Percentiles rank a stretch among this genome's conserved stretches.
Conservation (phyloP, 495 filamentous ascomycete genomes). For the Diplogelasinospora grovesii region DNA sequence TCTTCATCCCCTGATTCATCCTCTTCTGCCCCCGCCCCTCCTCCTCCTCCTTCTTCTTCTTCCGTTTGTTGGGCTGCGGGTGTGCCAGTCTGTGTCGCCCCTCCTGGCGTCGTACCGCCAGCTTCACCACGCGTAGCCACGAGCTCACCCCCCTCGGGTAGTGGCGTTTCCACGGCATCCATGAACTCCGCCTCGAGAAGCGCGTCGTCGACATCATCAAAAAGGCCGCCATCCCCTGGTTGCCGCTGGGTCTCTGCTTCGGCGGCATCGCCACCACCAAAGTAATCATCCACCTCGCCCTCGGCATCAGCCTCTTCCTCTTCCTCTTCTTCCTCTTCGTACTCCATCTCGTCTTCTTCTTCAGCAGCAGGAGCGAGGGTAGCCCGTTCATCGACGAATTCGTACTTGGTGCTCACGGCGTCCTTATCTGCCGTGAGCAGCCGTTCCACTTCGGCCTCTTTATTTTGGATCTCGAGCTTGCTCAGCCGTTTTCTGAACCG, state of each 20-base stretch:
- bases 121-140: conserved; percentile 25
- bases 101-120: conserved; percentile 35
- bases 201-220: conserved; percentile 23
- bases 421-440: conserved; percentile 64
- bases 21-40: conserved; percentile 43
- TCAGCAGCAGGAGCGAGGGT: conserved; percentile 43
- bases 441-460: conserved; percentile 74
- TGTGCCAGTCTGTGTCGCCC: conserved; percentile 24
- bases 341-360: conserved; percentile 47
- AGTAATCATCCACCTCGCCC: conserved; percentile 49
- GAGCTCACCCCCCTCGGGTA: conserved; percentile 18
- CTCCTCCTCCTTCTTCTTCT: conserved; percentile 25
- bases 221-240: conserved; percentile 27
- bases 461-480: conserved; percentile 79
- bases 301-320: conserved; percentile 50
- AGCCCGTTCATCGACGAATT: conserved; percentile 58
- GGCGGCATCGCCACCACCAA: conserved; percentile 34
- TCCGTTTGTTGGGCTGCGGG: conserved; percentile 22
- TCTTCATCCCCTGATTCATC: conserved; percentile 37
- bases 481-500: conserved; percentile 80
- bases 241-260: too few species aligned
- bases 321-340: conserved; percentile 53
- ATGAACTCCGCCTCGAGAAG: conserved; percentile 36
- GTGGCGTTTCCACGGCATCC: conserved; percentile 22
- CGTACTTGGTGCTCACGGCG: conserved; percentile 47